Conservation (phyloP, 345 rosid genomes). For the Orychophragmus violaceus region DNA sequence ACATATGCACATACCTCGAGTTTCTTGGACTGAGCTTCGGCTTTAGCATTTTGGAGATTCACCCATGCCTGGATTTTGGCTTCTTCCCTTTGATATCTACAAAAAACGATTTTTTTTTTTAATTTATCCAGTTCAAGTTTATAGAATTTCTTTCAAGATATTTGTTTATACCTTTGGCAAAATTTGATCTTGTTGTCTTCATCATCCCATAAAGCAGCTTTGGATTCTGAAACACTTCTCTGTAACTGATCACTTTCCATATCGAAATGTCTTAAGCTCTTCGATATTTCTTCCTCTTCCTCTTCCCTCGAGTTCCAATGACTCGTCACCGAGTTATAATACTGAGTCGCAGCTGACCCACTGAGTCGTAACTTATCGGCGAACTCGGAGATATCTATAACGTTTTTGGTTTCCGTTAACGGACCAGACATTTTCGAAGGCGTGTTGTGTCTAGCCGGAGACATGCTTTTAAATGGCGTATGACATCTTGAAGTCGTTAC, state of each 20-base stretch:
- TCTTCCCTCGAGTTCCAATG: constrained; percentile 94
- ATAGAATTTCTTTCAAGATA: neutral
- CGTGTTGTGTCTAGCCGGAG: constrained; percentile 92
- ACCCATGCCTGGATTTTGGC: constrained; percentile 94
- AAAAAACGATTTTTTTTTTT: neutral
- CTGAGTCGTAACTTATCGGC: constrained; percentile 63
- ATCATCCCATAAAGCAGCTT: constrained; percentile 62
- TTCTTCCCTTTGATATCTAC: constrained; percentile 84
- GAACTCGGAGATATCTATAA: constrained; percentile 55
- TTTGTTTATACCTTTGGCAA: constrained; percentile 57
- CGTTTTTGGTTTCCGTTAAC: constrained; percentile 39
- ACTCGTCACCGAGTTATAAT: constrained; percentile 46
- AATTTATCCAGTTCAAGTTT: neutral
- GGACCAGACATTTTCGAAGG: constrained; percentile 89
- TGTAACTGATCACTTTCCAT: constrained; percentile 38
- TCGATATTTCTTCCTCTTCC: constrained; percentile 83
- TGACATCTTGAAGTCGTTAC: constrained; percentile 76
- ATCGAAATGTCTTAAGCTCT: constrained; percentile 77
- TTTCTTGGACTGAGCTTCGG: constrained; percentile 93
- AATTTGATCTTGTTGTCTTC: constrained; percentile 77
- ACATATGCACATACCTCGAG: constrained; percentile 50
- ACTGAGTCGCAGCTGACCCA: constrained; percentile 31
- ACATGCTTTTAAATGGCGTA: constrained; percentile 59
- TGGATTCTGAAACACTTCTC: constrained; percentile 56
- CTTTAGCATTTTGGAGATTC: constrained; percentile 86